A percentile compares a stretch with the other conserved stretches of the same genome.
phyloP scores from a whole-genome alignment of 1,284 basidiomycete species.

The Moesziomyces sp. region DNA sequence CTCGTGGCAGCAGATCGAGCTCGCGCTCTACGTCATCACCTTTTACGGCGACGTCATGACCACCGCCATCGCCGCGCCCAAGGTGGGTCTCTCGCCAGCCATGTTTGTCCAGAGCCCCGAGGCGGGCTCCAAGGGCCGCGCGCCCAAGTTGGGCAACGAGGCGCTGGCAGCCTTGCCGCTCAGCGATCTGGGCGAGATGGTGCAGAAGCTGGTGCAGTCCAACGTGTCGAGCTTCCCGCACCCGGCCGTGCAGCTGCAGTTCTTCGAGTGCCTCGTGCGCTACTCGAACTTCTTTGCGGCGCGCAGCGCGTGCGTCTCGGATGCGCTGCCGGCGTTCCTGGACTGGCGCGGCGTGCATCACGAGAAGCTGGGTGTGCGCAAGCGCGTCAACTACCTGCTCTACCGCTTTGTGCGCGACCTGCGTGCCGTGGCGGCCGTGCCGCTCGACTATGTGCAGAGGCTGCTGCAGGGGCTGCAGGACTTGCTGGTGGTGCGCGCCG shows the following conservation, averaged over 20 bases:
- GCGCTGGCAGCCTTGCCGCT: slow-evolving; percentile 73
- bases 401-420: slow-evolving; percentile 87
- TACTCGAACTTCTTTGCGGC: slow-evolving; percentile 93
- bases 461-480: slow-evolving; percentile 68
- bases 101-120: slow-evolving; percentile 62
- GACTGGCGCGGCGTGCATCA: slow-evolving; percentile 91
- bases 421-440: slow-evolving; percentile 78
- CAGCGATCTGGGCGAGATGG: slow-evolving; percentile 88
- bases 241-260: slow-evolving; percentile 87
- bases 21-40: slow-evolving; percentile 89
- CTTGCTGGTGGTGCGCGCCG: slow-evolving; percentile 70
- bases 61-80: slow-evolving; percentile 56
- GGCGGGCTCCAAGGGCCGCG: slow-evolving; percentile 51
- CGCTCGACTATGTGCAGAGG: slow-evolving; percentile 76
- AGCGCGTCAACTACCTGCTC: slow-evolving; percentile 91
- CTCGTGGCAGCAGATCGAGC: slow-evolving; percentile 93
- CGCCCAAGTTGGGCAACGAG: slow-evolving; percentile 50
- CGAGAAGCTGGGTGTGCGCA: slow-evolving; percentile 77
- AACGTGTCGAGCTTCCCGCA: slow-evolving; percentile 86
- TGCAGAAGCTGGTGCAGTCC: slow-evolving; percentile 84
- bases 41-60: slow-evolving; percentile 82
- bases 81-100: slow-evolving; percentile 60
- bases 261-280: slow-evolving; percentile 89
- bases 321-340: slow-evolving; percentile 86
- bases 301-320: slow-evolving; percentile 79